Evolutionary conservation across 2,329 filamentous ascomycete species (phyloP), one percentile per base, ranked within the genome.

Genomic region (Aspergillus luchuensis): DNA sequence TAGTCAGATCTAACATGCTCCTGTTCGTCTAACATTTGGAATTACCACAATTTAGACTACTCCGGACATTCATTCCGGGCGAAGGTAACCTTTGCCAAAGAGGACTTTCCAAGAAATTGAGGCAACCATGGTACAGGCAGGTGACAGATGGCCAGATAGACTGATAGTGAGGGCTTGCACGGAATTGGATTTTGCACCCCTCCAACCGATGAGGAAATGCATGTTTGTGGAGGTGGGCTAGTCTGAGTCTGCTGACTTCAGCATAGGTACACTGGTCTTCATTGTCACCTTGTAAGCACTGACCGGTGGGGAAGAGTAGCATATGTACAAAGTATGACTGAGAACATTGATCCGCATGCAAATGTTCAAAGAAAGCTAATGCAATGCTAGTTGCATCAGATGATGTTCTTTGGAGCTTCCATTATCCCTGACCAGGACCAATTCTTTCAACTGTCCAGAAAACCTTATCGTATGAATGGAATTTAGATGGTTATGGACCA

Each of bases 31-130:
- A 5, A 55, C 52, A 45, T 36, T 15, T n/a, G 21, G 28, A 28
- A 13, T 4, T 10, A 45, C 41, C 39, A n/a, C 53, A 21, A 15
- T 11, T 25, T 21, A 28, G 33, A 2, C 13, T 47, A 36, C 30
- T 17, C 23, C 53, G 53, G 53, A 56, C 39, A 30, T 33, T 23
- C 25, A 21, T 56, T 47, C 53, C 53, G 36, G 39, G 19, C 13
- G 38, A 21, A 25, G 33, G 19, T 21, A 15, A 15, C 23, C n/a
- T 36, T 15, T 56, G n/a, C 38, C 23, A 39, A 28, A 10, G 17
- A 10, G 15, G 47, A 13, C 23, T 17, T 30, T 17, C 13, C 47
- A 50, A 30, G 28, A 21, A 10, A 25, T 28, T 15, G 33, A 36
- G 21, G 47, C n/a, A 50, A 17, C 23, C 28, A 33, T n/a, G 23